phyloP scores from a whole-genome alignment of 345 rosid species.

The Euphorbia peplus region DNA sequence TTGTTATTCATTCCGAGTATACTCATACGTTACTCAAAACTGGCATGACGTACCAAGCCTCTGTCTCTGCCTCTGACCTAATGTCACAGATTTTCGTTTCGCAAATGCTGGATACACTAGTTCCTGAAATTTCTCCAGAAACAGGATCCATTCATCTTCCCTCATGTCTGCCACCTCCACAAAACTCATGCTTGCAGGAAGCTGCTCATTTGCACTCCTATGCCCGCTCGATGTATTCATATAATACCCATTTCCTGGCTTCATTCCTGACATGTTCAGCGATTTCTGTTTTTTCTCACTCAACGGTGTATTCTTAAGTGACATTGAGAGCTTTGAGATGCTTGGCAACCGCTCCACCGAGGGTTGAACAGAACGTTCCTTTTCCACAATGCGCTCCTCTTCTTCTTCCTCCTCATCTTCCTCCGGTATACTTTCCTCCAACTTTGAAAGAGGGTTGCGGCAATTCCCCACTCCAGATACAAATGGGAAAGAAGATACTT shows the following conservation, averaged over 20 bases:
- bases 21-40: slow-evolving; percentile 58
- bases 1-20: too few relatives aligned
- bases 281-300: slow-evolving; percentile 46
- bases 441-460: slow-evolving; percentile 58
- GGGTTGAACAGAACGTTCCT: slow-evolving; percentile 24
- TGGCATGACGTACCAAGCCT: slow-evolving; percentile 99
- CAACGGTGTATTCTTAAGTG: slow-evolving; percentile 57
- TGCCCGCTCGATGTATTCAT: slow-evolving; percentile 65
- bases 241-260: slow-evolving; percentile 49
- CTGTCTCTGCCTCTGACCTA: slow-evolving; percentile 79
- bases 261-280: slow-evolving; percentile 40
- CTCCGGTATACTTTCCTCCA: slow-evolving; percentile 81
- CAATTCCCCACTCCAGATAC: slow-evolving; percentile 49
- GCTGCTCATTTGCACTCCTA: slow-evolving; percentile 88
- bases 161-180: slow-evolving; percentile 82
- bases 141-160: slow-evolving; percentile 76
- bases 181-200: slow-evolving; percentile 69
- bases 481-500: slow-evolving; percentile 42
- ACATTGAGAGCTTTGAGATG: slow-evolving; percentile 68
- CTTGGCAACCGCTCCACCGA: slow-evolving; percentile 39
- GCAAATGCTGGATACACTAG: slow-evolving; percentile 68
- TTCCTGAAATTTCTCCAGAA: slow-evolving; percentile 73
- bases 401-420: slow-evolving; percentile 79
- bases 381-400: slow-evolving; percentile 49
- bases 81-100: slow-evolving; percentile 56